phyloP scores from a whole-genome alignment of 345 rosid species.

The Zanthoxylum bungeanum region DNA sequence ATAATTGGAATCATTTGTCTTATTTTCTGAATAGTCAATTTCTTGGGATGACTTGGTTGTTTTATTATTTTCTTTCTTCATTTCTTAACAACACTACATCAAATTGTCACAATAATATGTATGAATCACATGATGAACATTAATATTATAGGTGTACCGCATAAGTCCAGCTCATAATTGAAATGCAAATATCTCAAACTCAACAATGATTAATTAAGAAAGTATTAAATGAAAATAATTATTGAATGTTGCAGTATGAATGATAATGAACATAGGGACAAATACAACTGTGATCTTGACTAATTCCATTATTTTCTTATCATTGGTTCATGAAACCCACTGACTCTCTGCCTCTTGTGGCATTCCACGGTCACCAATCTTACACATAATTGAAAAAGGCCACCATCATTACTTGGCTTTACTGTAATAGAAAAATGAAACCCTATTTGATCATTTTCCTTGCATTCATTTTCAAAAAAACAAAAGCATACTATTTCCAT shows the following conservation, averaged over 20 bases:
- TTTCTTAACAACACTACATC: too few relatives aligned
- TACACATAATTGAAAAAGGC: background rate
- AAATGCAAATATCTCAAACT: background rate
- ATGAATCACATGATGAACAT: too few relatives aligned
- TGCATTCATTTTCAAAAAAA: background rate
- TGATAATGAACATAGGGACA: background rate
- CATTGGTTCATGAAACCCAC: background rate
- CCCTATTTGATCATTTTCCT: background rate
- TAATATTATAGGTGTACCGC: background rate
- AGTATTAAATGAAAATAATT: background rate
- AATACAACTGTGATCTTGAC: background rate
- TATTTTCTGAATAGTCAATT: background rate
- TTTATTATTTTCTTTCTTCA: background rate
- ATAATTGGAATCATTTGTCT: background rate
- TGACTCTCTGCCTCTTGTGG: background rate
- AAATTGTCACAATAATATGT: background rate
- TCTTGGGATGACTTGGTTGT: background rate
- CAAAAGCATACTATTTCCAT: too few relatives aligned
- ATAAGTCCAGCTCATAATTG: background rate
- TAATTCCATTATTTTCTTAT: background rate
- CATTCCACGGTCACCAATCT: background rate
- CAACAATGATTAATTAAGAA: background rate
- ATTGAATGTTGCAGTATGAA: too few relatives aligned
- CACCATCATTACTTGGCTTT: too few relatives aligned
- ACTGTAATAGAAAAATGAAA: background rate